Percentiles rank a stretch among this genome's conserved stretches.
Conservation (phyloP, 1,139 yeast species). For the Yamadazyma kanchanaburiensis region DNA sequence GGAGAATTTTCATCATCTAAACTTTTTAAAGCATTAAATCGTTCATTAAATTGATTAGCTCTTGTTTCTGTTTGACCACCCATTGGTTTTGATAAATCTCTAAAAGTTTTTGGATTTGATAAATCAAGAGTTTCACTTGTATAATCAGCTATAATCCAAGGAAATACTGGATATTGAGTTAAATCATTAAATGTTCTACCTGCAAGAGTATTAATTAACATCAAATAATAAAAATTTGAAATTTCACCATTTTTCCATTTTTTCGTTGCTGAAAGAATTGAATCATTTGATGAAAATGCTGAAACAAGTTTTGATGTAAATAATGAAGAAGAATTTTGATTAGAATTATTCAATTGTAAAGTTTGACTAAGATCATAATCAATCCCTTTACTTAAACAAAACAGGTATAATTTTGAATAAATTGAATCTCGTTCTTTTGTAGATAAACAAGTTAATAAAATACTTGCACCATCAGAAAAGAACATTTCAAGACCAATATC, state of each 20-base stretch:
- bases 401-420: conserved; percentile 43
- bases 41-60: conserved; percentile 58
- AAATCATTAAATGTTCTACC: conserved; percentile 85
- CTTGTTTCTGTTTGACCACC: conserved; percentile 72
- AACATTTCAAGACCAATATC: conserved; percentile 79
- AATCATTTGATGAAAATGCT: conserved; percentile 29
- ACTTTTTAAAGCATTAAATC: conserved; percentile 65
- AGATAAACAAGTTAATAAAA: conserved; percentile 55
- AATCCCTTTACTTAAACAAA: conserved; percentile 44
- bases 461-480: conserved; percentile 68
- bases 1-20: conserved; percentile 54
- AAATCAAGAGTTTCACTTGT: conserved; percentile 63
- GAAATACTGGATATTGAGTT: conserved; percentile 87
- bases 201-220: conserved; percentile 75
- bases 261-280: conserved; percentile 52
- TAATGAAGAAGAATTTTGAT: conserved; percentile 13
- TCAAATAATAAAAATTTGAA: conserved; percentile 76
- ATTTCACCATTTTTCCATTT: conserved; percentile 75
- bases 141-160: conserved; percentile 86
- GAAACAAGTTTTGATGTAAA: conserved; percentile 33
- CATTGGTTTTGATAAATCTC: conserved; percentile 85
- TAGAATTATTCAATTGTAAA: conserved; percentile 40
- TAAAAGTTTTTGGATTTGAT: conserved; percentile 52
- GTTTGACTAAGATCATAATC: conserved; percentile 54
- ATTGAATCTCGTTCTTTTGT: conserved; percentile 54